Evolutionary conservation across 2,329 filamentous ascomycete genomes (phyloP).

Genomic region (Orbilia blumenaviensis): DNA sequence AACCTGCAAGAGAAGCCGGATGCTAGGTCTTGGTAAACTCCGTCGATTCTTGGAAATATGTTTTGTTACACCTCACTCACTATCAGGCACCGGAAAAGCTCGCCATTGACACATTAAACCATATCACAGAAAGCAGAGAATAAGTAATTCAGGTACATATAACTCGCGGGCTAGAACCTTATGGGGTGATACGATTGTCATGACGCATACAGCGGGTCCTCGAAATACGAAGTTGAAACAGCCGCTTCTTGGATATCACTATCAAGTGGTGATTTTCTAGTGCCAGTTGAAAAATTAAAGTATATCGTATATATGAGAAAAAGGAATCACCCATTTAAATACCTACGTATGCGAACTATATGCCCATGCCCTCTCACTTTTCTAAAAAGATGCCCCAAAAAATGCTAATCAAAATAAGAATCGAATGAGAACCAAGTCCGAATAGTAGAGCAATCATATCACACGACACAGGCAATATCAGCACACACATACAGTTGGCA

Average conservation of each 20-base stretch:
- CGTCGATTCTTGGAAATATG: neutral
- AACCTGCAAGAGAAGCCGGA: neutral
- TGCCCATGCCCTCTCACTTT: neutral
- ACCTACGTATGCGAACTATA: too few species aligned
- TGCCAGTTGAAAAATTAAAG: too few species aligned
- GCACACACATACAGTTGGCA: neutral
- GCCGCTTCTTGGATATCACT: neutral
- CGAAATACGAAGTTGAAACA: too few species aligned
- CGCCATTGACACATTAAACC: conserved; percentile 5
- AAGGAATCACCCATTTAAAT: too few species aligned
- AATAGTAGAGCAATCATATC: neutral
- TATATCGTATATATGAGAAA: too few species aligned
- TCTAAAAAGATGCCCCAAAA: neutral
- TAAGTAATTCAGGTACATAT: neutral
- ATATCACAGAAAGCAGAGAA: neutral
- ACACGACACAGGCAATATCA: neutral
- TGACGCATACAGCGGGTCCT: too few species aligned
- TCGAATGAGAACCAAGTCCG: neutral
- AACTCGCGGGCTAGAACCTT: neutral
- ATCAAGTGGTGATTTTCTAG: too few species aligned
- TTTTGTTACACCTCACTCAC: conserved; percentile 2
- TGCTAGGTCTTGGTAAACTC: neutral
- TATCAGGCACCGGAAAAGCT: neutral
- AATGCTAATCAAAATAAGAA: neutral
- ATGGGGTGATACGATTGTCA: neutral